phyloP scores from a whole-genome alignment of 2,329 filamentous ascomycete genomes.

The Beauveria brongniartii region DNA sequence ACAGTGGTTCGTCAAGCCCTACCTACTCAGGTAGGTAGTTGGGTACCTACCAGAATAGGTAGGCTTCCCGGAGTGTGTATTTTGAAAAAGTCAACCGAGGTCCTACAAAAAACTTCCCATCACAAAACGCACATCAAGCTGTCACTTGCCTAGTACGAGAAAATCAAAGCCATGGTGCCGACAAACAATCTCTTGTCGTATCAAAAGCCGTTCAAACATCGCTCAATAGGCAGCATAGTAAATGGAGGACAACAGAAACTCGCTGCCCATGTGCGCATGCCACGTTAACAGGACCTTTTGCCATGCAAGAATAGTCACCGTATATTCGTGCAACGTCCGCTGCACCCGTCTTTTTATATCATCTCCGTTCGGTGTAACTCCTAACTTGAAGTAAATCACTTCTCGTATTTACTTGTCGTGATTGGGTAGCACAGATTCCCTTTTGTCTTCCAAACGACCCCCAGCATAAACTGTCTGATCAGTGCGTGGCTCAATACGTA shows the following conservation, averaged over 20 bases:
- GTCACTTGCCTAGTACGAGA: not conserved
- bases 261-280: too few relatives aligned
- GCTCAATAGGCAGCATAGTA: not conserved
- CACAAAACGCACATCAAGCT: not conserved
- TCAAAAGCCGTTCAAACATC: too few relatives aligned
- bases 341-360: not conserved
- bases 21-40: too few relatives aligned
- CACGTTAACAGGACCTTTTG: too few relatives aligned
- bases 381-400: not conserved
- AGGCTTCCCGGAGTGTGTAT: too few relatives aligned
- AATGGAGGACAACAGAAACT: too few relatives aligned
- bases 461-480: not conserved
- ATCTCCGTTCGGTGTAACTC: not conserved
- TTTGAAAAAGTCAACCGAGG: too few relatives aligned
- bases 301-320: not conserved
- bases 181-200: too few relatives aligned
- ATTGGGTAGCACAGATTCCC: not conserved
- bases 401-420: not conserved
- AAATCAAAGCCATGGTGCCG: not conserved
- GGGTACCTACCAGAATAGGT: too few relatives aligned
- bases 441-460: not conserved
- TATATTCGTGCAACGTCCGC: slow-evolving; percentile 1
- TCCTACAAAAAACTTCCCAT: not conserved
- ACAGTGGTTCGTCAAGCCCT: too few relatives aligned
- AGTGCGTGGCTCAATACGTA: not conserved